Conservation (phyloP, 2,329 filamentous ascomycete species). For the Mariannaea sp. region DNA sequence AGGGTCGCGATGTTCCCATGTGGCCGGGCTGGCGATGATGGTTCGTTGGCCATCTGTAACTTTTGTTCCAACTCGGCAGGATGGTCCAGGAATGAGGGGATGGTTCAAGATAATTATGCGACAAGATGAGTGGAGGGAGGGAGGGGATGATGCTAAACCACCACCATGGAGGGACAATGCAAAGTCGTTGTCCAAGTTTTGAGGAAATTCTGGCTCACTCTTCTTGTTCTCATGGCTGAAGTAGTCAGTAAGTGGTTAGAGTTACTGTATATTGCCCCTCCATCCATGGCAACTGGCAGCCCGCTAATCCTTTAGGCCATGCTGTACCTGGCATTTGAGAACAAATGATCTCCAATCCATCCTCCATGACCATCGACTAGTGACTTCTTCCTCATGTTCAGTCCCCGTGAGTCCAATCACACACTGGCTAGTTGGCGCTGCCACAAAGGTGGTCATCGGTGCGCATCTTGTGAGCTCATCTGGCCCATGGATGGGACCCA, state of each 20-base stretch:
- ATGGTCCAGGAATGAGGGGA: not conserved
- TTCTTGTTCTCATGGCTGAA: constrained; percentile 1
- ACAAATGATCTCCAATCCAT: constrained; percentile 3
- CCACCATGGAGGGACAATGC: too few relatives aligned
- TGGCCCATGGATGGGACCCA: not conserved
- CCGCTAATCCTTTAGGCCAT: constrained; percentile 5
- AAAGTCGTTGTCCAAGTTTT: not conserved
- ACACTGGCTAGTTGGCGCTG: constrained; percentile 8
- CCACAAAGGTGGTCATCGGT: constrained; percentile 3
- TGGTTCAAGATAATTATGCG: too few relatives aligned
- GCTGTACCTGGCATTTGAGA: not conserved
- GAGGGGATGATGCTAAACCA: not conserved
- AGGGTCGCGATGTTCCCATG: constrained; percentile 21
- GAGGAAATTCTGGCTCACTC: not conserved
- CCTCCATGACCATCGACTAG: constrained; percentile 11
- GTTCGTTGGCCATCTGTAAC: constrained; percentile 19
- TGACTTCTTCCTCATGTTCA: constrained; percentile 20
- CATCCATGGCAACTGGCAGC: too few relatives aligned
- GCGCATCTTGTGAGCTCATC: constrained; percentile 2
- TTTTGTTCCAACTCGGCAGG: not conserved
- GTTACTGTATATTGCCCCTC: not conserved
- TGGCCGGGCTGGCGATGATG: constrained; percentile 22
- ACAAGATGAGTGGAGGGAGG: constrained; percentile 3
- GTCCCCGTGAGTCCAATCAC: constrained; percentile 20
- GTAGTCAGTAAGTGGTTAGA: constrained; percentile 3